Evolutionary conservation across 148 eudicot species (phyloP).

Genomic region (Rhododendron ovatum): DNA sequence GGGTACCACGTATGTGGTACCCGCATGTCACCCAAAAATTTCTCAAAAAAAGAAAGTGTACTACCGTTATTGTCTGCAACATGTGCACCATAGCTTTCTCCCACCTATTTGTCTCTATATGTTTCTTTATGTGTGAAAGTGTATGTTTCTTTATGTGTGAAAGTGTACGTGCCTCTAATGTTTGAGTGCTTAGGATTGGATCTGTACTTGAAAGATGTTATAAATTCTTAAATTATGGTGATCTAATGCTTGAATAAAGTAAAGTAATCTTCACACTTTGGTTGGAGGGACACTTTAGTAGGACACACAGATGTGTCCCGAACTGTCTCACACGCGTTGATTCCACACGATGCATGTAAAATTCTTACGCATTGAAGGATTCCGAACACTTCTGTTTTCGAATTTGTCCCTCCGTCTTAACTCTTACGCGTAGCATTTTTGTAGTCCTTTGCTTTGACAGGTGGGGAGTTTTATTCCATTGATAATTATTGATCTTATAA

Average conservation of each 20-base stretch:
- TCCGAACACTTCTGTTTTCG: too few species aligned
- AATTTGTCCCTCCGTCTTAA: too few species aligned
- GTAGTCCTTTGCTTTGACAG: neutral
- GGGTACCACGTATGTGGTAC: too few species aligned
- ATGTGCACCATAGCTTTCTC: neutral
- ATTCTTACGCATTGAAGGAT: too few species aligned
- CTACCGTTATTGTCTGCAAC: neutral
- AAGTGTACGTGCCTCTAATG: neutral
- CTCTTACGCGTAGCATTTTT: too few species aligned
- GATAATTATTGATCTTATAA: neutral
- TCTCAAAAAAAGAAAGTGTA: too few species aligned
- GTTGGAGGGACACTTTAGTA: too few species aligned
- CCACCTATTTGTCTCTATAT: neutral
- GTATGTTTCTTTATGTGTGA: neutral
- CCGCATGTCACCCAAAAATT: too few species aligned
- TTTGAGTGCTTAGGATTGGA: neutral
- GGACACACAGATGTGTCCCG: too few species aligned
- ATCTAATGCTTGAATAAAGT: neutral
- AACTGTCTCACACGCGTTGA: too few species aligned
- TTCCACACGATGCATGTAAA: too few species aligned
- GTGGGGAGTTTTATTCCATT: neutral
- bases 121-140: neutral
- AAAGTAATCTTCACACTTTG: neutral
- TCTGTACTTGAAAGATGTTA: neutral
- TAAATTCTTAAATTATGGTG: neutral